Base-by-base conservation (phyloP, 805 yeast species). In the Saccharomyces jurei region DNA sequence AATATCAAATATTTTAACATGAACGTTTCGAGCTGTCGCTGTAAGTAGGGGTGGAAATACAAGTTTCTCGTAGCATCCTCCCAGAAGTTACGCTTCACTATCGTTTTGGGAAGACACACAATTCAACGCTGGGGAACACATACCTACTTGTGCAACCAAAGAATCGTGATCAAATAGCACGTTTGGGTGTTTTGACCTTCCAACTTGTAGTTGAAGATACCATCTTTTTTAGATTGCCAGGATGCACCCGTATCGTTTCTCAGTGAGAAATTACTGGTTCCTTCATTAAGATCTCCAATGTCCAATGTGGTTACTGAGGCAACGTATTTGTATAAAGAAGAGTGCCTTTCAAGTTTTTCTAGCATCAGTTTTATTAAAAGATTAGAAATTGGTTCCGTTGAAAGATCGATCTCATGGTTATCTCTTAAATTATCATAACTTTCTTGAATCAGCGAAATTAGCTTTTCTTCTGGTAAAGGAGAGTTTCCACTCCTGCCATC, bases 201-300 rank as follows among this genome's bases (percentile, higher is more conserved):
- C 13, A 75, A 54, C 50, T 69, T 69, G 22, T 77, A 54, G 26
- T 73, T 73, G 11, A 77, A 67, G 32, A 74, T 68, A 2, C 87
- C 88, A 65, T 84, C 89, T 49, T 73, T 80, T 11, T 70, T 67
- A 8, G 71, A 63, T 57, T 82, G 82, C 87, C 87, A 83, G 4
- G 77, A 69, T 0, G 84, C 77, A 10, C 84, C 85, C 50, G 81
- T 71, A 4, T 73, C 66, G 9, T 77, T 69, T 2, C 68, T 58
- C 21, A 77, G 52, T 9, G 52, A 50, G 8, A 64, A 49, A 63
- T 63, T 4, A 25, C 41, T 41, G 31, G 32, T 51, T 25, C 25
- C 52, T 2, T 64, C 61, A 22, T 69, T 63, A 1, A 59, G 58
- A 11, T 61, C 62, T 4, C 55, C 41, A 22, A 65, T 57, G 9